phyloP scores from a whole-genome alignment of 2,329 filamentous ascomycete species.

The Elsinoe arachidis region DNA sequence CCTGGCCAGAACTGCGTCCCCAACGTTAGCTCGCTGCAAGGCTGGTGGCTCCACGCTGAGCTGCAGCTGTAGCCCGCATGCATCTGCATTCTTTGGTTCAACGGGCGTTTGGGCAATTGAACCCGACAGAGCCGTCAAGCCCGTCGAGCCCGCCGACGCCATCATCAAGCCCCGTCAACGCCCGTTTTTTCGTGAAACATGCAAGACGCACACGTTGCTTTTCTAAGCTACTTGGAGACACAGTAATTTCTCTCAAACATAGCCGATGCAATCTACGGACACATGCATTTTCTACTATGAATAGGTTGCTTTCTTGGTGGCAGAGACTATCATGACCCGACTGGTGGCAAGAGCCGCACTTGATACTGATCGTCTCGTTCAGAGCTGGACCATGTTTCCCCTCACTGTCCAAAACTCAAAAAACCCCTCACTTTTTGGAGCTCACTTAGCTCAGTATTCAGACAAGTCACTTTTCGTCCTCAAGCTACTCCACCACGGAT shows the following conservation, averaged over 20 bases:
- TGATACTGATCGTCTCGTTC: neutral
- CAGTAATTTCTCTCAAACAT: neutral
- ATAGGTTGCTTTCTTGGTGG: neutral
- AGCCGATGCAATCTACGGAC: neutral
- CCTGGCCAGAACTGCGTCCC: too few relatives aligned
- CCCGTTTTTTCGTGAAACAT: too few relatives aligned
- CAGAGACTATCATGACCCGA: neutral
- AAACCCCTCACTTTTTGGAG: neutral
- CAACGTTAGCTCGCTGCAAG: neutral
- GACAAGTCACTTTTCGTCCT: neutral
- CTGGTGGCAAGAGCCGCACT: neutral
- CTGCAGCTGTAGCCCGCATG: neutral
- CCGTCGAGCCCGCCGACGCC: neutral
- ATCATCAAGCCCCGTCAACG: too few relatives aligned
- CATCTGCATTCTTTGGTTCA: conserved; percentile 1
- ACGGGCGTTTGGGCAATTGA: conserved; percentile 1
- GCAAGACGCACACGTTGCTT: neutral
- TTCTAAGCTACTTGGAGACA: neutral
- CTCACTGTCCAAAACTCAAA: neutral
- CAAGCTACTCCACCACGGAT: neutral
- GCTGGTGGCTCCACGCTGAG: neutral
- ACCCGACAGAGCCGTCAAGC: neutral
- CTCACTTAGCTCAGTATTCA: too few relatives aligned
- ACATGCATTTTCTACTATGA: conserved; percentile 1
- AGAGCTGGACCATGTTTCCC: neutral